Conservation (phyloP, 768 basidiomycete species). For the Leccinum disarticulatum region DNA sequence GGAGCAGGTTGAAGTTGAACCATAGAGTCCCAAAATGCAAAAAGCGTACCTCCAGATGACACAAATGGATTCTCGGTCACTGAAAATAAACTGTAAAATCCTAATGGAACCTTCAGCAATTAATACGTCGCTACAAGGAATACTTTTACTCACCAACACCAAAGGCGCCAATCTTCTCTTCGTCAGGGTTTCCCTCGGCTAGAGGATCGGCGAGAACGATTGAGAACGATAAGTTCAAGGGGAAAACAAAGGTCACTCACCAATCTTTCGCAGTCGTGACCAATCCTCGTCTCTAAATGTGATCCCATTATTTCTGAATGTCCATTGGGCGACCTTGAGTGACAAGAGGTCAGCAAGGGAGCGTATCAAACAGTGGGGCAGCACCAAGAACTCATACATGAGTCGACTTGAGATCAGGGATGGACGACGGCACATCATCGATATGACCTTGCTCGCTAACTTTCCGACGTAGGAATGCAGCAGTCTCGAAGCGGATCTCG, state of each 20-base stretch:
- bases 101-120: constrained; percentile 26
- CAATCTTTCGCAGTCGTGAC: constrained; percentile 20
- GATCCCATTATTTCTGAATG: constrained; percentile 86
- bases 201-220: not conserved
- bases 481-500: constrained; percentile 80
- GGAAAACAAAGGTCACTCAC: not conserved
- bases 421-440: constrained; percentile 13
- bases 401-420: constrained; percentile 68
- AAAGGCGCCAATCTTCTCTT: constrained; percentile 28
- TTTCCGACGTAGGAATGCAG: constrained; percentile 39
- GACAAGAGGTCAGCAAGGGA: not conserved
- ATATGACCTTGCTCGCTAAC: constrained; percentile 6
- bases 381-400: constrained; percentile 39
- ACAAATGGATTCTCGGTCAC: constrained; percentile 84
- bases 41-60: constrained; percentile 64
- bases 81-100: constrained; percentile 80
- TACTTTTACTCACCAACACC: constrained; percentile 20
- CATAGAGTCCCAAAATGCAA: not conserved
- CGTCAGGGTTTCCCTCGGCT: constrained; percentile 29
- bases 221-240: not conserved
- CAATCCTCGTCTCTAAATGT: constrained; percentile 52
- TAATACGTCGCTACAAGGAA: not conserved
- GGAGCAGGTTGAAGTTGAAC: constrained; percentile 8
- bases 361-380: not conserved
- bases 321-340: constrained; percentile 72